Percentiles rank a stretch among this genome's conserved stretches.
Conservation (phyloP, 768 basidiomycete genomes). For the Chalciporus chontae region DNA sequence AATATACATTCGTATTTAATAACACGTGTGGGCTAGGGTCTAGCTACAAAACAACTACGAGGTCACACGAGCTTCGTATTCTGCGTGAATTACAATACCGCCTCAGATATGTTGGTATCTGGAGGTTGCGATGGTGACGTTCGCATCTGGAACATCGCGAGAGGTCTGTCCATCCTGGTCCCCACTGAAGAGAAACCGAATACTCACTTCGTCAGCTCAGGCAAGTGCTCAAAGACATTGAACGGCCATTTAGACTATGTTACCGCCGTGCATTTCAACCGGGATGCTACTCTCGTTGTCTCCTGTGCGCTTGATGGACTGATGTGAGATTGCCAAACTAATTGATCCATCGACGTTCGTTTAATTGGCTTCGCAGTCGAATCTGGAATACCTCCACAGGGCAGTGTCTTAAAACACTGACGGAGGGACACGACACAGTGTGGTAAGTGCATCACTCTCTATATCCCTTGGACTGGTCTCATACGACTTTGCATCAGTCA, state of each 20-base stretch:
- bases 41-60: conserved; percentile 66
- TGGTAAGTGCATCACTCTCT: conserved; percentile 44
- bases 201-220: conserved; percentile 34
- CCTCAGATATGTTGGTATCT: conserved; percentile 85
- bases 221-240: conserved; percentile 79
- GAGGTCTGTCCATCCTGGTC: conserved; percentile 46
- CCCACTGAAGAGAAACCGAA: not conserved
- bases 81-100: conserved; percentile 86
- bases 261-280: conserved; percentile 90
- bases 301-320: conserved; percentile 91
- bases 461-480: not conserved
- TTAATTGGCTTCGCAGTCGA: conserved; percentile 51
- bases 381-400: conserved; percentile 93
- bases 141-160: conserved; percentile 84
- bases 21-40: conserved; percentile 43
- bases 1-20: not conserved
- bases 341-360: conserved; percentile 1
- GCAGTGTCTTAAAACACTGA: conserved; percentile 94
- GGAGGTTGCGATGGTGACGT: conserved; percentile 93
- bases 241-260: conserved; percentile 95
- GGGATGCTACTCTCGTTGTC: conserved; percentile 87
- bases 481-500: conserved; percentile 46
- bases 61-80: conserved; percentile 90
- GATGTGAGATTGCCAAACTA: conserved; percentile 56
- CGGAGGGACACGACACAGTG: conserved; percentile 83